A percentile compares a stretch with the other conserved stretches of the same genome.
Conservation (phyloP, 2,329 filamentous ascomycete species). For the Basipetospora chlamydospora region DNA sequence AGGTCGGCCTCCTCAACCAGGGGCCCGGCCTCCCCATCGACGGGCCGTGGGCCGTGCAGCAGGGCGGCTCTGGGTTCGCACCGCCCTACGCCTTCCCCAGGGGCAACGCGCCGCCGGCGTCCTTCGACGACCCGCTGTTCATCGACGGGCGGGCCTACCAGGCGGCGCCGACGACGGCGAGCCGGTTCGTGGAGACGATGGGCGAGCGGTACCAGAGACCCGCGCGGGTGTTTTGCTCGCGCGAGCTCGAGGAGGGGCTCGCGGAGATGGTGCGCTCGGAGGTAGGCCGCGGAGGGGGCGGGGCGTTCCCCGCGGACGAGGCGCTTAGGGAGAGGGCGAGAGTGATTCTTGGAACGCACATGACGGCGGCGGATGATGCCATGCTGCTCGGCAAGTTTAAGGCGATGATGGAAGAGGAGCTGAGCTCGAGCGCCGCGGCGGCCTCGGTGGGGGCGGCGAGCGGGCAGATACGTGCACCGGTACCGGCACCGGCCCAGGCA, state of each 20-base stretch:
- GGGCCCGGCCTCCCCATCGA: conserved; percentile 34
- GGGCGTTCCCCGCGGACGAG: conserved; percentile 31
- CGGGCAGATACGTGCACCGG: background rate
- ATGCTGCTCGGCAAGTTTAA: conserved; percentile 40
- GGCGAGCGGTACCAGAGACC: conserved; percentile 28
- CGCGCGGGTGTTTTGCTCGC: conserved; percentile 40
- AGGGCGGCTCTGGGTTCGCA: conserved; percentile 39
- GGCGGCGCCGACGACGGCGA: conserved; percentile 28
- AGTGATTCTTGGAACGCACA: conserved; percentile 28
- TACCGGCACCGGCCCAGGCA: too few species aligned
- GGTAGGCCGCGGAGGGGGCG: conserved; percentile 20
- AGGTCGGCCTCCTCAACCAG: conserved; percentile 34
- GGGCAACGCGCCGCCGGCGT: conserved; percentile 16
- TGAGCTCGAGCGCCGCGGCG: background rate
- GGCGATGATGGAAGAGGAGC: conserved; percentile 22
- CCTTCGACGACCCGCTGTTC: conserved; percentile 17
- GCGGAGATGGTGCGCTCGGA: conserved; percentile 29
- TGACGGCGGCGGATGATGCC: conserved; percentile 39
- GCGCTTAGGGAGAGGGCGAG: conserved; percentile 30
- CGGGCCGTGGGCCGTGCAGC: conserved; percentile 29
- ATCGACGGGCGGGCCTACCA: conserved; percentile 25
- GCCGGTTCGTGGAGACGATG: conserved; percentile 32
- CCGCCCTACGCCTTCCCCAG: conserved; percentile 38
- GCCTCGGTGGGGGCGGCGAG: background rate
- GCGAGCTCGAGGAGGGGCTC: conserved; percentile 42